Evolutionary conservation across 495 filamentous ascomycete genomes (phyloP).

Genomic region (Cryomyces minteri): DNA sequence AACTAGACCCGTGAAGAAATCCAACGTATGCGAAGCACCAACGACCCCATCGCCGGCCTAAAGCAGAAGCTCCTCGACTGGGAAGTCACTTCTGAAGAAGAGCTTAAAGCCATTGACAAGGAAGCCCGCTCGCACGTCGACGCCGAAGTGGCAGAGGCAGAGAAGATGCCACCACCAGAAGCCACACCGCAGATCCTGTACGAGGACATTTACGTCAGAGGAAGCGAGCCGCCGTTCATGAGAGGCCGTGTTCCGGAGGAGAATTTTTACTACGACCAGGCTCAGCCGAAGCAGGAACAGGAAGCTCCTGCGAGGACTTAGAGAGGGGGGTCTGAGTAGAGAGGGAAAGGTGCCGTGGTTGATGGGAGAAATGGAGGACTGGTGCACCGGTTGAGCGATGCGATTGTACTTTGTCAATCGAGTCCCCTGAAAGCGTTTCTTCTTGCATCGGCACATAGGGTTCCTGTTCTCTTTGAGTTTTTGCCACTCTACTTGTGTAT

Average conservation of each 20-base stretch:
- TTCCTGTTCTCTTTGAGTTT: no score
- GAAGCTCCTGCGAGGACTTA: no score
- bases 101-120: slow-evolving; percentile 92
- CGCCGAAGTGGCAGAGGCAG: slow-evolving; percentile 76
- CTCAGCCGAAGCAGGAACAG: no score
- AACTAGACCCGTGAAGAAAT: slow-evolving; percentile 79
- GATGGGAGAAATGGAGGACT: no score
- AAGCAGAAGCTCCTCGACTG: slow-evolving; percentile 97
- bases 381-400: no score
- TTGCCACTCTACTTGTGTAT: no score
- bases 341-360: no score
- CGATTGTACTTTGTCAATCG: no score
- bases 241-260: slow-evolving; percentile 82
- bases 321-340: no score
- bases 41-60: slow-evolving; percentile 93
- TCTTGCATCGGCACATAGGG: no score
- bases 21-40: slow-evolving; percentile 94
- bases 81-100: slow-evolving; percentile 82
- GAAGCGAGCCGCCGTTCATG: slow-evolving; percentile 79
- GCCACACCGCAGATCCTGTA: slow-evolving; percentile 59
- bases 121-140: slow-evolving; percentile 68
- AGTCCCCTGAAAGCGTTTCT: no score
- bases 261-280: slow-evolving; percentile 61
- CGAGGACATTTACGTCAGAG: slow-evolving; percentile 94
- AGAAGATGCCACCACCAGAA: slow-evolving; percentile 69